phyloP scores from a whole-genome alignment of 2,329 filamentous ascomycete genomes.

The Spiromastix sp. region DNA sequence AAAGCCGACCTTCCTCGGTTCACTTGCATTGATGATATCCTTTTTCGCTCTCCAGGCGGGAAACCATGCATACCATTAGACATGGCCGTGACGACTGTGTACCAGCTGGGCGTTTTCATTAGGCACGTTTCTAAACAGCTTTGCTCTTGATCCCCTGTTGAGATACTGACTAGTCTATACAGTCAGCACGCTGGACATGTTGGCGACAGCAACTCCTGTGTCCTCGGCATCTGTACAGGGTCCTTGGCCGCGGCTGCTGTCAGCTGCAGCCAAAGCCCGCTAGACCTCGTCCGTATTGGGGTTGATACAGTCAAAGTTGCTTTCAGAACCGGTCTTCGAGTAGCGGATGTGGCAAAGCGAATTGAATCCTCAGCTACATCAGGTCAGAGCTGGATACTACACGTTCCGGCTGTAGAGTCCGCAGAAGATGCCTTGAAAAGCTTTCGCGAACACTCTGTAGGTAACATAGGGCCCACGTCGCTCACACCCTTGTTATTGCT shows the following conservation, averaged over 20 bases:
- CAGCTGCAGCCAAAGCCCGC: conserved; percentile 17
- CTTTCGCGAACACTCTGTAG: not conserved
- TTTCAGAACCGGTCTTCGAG: conserved; percentile 20
- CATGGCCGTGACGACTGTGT: conserved; percentile 5
- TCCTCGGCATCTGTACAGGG: conserved; percentile 26
- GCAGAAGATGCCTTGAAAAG: not conserved
- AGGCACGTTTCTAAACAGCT: conserved; percentile 3
- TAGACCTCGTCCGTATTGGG: conserved; percentile 24
- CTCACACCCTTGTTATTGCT: not conserved
- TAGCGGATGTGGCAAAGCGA: conserved; percentile 1
- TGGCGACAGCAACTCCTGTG: not conserved
- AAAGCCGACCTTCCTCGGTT: conserved; percentile 2
- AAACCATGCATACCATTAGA: conserved; percentile 1
- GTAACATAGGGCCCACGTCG: not conserved
- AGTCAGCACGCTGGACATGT: not conserved
- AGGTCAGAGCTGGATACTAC: not conserved
- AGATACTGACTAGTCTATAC: not conserved
- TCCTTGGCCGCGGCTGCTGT: conserved; percentile 23
- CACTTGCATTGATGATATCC: conserved; percentile 3
- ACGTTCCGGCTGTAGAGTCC: not conserved
- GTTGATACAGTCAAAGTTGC: conserved; percentile 26
- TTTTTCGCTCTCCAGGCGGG: not conserved
- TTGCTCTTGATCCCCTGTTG: not conserved
- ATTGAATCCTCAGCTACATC: not conserved
- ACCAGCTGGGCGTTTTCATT: conserved; percentile 7